These are phyloP conservation scores for Saturnispora mendoncae DNA, from an alignment of 805 yeast genomes.

Conservation along the genomic window DNA sequence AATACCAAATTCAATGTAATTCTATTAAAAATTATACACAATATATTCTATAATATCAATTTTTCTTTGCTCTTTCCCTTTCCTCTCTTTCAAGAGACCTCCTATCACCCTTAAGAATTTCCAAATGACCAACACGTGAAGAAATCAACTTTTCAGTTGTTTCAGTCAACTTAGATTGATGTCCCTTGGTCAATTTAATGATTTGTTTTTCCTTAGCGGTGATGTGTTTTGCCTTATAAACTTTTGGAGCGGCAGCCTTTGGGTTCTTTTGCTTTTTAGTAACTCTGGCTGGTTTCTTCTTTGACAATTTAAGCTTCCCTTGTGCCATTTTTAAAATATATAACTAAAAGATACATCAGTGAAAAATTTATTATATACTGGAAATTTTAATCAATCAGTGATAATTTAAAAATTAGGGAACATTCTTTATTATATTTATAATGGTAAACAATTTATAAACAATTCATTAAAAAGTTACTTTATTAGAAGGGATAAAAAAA, in stretches of 20 bases:
- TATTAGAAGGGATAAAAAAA: too few species aligned
- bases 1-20: too few species aligned
- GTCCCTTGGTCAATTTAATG: conserved; percentile 49
- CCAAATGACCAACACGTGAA: conserved; percentile 89
- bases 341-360: neutral
- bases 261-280: conserved; percentile 60
- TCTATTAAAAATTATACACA: too few species aligned
- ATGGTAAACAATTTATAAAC: too few species aligned
- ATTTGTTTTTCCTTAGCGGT: conserved; percentile 36
- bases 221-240: conserved; percentile 57
- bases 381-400: neutral
- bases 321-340: conserved; percentile 48
- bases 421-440: too few species aligned
- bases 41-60: too few species aligned
- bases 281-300: conserved; percentile 42
- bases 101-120: conserved; percentile 82
- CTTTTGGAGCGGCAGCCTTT: conserved; percentile 66
- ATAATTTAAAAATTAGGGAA: too few species aligned
- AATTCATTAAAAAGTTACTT: too few species aligned
- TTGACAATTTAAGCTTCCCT: conserved; percentile 51
- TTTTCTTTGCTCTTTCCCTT: conserved; percentile 8
- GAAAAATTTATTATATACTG: neutral
- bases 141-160: conserved; percentile 78
- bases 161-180: conserved; percentile 20
- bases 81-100: conserved; percentile 62